Evolutionary conservation across 805 yeast genomes (phyloP).

Genomic region (Candida palmyrensis): DNA sequence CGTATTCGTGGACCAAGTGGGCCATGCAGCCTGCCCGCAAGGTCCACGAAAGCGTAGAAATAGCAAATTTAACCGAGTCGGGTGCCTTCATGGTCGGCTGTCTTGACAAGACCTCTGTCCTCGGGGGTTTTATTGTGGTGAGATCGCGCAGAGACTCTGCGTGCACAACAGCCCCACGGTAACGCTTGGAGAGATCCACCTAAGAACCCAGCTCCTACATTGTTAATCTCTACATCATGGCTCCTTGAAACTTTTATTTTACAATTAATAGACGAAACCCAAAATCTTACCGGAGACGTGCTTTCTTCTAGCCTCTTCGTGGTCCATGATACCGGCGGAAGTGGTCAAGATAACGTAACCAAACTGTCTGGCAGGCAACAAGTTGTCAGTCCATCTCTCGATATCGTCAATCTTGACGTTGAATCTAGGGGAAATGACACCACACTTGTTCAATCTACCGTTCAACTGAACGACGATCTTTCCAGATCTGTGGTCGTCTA

Average conservation of each 20-base stretch:
- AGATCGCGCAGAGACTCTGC: no score
- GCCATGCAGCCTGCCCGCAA: constrained; percentile 56
- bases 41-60: constrained; percentile 43
- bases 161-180: not conserved
- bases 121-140: no score
- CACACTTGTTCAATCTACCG: constrained; percentile 62
- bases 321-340: constrained; percentile 97
- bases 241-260: not conserved
- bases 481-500: constrained; percentile 33
- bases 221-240: no score
- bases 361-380: constrained; percentile 94
- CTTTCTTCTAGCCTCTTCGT: constrained; percentile 97
- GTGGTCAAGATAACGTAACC: constrained; percentile 93
- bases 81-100: no score
- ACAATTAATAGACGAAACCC: constrained; percentile 80
- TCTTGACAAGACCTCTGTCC: no score
- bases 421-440: constrained; percentile 94
- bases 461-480: constrained; percentile 31
- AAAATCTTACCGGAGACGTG: constrained; percentile 95
- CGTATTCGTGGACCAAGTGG: constrained; percentile 63
- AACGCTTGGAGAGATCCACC: not conserved
- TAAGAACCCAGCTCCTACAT: no score
- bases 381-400: constrained; percentile 93
- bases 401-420: constrained; percentile 86
- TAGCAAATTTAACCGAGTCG: constrained; percentile 22